Percentiles rank a stretch among this genome's conserved stretches.
Conservation (phyloP, 805 yeast species). For the Candida ponderosae region DNA sequence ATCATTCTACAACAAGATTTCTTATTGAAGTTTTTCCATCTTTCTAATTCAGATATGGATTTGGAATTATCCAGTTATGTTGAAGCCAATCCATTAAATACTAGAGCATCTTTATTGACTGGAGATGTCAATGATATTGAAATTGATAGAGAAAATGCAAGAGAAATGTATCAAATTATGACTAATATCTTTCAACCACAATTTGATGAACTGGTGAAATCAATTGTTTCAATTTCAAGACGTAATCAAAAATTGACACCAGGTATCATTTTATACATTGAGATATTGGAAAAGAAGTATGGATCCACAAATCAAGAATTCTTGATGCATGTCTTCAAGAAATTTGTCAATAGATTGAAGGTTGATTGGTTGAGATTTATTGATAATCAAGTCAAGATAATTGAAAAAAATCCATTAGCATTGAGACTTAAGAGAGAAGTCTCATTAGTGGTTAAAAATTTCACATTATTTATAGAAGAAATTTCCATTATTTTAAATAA, state of each 20-base stretch:
- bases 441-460: constrained; percentile 35
- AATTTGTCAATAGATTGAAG: constrained; percentile 42
- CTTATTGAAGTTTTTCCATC: constrained; percentile 33
- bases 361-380: constrained; percentile 54
- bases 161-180: constrained; percentile 37
- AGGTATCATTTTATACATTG: constrained; percentile 32
- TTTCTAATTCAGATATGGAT: constrained; percentile 20
- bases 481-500: constrained; percentile 19
- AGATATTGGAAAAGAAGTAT: constrained; percentile 26
- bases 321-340: constrained; percentile 39
- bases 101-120: constrained; percentile 24
- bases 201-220: constrained; percentile 19
- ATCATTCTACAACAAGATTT: constrained; percentile 32
- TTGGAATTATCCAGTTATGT: constrained; percentile 25
- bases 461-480: constrained; percentile 37
- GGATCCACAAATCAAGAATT: constrained; percentile 60
- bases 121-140: constrained; percentile 28
- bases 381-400: constrained; percentile 39
- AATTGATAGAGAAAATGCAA: constrained; percentile 39
- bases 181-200: constrained; percentile 35
- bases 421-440: constrained; percentile 33
- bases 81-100: constrained; percentile 19
- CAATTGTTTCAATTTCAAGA: constrained; percentile 27
- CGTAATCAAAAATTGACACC: constrained; percentile 34
- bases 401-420: constrained; percentile 29